These are phyloP conservation scores for Ilex aquifolium DNA, from an alignment of 257 asterid species.

Conservation along the genomic window DNA sequence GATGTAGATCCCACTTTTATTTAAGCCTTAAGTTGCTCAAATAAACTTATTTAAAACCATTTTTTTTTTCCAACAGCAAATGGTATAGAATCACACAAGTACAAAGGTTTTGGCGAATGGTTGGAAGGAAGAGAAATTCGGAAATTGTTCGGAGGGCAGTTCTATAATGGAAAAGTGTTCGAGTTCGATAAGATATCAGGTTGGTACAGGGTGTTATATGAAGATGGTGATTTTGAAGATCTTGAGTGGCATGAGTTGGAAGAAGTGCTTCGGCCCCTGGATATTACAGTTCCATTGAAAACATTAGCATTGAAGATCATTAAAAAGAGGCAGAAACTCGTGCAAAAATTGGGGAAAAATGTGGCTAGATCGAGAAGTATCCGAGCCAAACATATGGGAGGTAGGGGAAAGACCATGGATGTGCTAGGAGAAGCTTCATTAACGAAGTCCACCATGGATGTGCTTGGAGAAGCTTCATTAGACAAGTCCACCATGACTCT, in stretches of 20 bases:
- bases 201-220: conserved; percentile 64
- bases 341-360: conserved; percentile 19
- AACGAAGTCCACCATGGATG: too few species aligned
- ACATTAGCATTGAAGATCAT: conserved; percentile 43
- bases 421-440: background rate
- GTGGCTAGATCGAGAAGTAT: conserved; percentile 11
- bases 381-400: conserved; percentile 9
- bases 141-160: conserved; percentile 37
- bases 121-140: conserved; percentile 55
- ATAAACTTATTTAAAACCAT: too few species aligned
- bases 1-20: too few species aligned
- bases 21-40: too few species aligned
- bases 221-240: conserved; percentile 72
- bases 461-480: too few species aligned
- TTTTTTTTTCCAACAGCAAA: too few species aligned
- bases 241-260: conserved; percentile 58
- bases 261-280: conserved; percentile 47
- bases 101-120: conserved; percentile 52
- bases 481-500: too few species aligned
- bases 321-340: conserved; percentile 36
- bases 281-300: conserved; percentile 46
- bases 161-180: conserved; percentile 36
- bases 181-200: conserved; percentile 42
- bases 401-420: conserved; percentile 13
- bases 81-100: conserved; percentile 15